A percentile compares a stretch with the other conserved stretches of the same genome.
These are phyloP conservation scores for Kwoniella sp. DNA, from an alignment of 768 basidiomycete species.

Conservation along the genomic window DNA sequence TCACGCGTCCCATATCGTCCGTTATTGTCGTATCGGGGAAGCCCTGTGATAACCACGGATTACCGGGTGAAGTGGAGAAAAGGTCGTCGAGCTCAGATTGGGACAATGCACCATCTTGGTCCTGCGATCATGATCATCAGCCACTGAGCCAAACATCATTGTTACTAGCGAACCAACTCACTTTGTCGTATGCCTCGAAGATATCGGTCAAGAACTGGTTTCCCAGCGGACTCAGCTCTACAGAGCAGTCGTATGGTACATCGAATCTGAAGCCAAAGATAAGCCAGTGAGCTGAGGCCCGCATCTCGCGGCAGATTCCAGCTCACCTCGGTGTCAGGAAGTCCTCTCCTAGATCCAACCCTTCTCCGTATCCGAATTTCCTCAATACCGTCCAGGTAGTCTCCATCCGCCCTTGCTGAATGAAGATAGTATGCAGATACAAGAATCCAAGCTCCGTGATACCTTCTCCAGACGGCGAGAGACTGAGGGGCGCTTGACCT, in stretches of 20 bases:
- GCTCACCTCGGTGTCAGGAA: conserved; percentile 86
- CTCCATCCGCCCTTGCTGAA: conserved; percentile 90
- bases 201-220: conserved; percentile 97
- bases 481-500: conserved; percentile 25
- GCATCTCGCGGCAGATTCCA: neutral
- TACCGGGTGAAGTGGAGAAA: conserved; percentile 92
- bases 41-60: conserved; percentile 90
- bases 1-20: conserved; percentile 83
- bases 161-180: conserved; percentile 43
- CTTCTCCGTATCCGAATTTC: conserved; percentile 94
- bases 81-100: conserved; percentile 77
- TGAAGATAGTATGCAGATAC: conserved; percentile 93
- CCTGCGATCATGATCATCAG: conserved; percentile 60
- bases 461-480: conserved; percentile 59
- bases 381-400: conserved; percentile 97
- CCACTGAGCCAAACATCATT: neutral
- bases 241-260: conserved; percentile 88
- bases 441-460: conserved; percentile 91
- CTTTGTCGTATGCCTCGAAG: conserved; percentile 94
- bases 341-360: conserved; percentile 80
- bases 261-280: conserved; percentile 68
- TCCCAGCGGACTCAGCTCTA: conserved; percentile 88
- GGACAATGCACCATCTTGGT: conserved; percentile 91
- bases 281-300: neutral
- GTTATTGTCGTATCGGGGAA: conserved; percentile 89